Evolutionary conservation across 2,329 filamentous ascomycete genomes (phyloP).

Genomic region (Monosporascus sp.): DNA sequence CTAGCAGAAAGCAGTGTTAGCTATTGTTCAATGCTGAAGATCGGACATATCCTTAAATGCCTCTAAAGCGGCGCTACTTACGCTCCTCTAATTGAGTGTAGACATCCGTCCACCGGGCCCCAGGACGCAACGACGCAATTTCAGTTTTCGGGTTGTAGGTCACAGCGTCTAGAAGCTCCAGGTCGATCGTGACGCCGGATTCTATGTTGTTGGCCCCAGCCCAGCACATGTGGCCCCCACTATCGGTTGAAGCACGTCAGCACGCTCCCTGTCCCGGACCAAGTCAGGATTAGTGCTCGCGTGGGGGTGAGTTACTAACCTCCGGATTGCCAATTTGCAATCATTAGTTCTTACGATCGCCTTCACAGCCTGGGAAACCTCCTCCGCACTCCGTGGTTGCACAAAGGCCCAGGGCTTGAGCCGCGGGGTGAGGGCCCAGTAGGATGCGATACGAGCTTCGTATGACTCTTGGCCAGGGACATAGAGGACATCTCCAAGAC

Average conservation of each 20-base stretch:
- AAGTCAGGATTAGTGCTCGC: background rate
- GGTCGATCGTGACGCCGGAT: background rate
- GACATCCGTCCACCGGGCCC: background rate
- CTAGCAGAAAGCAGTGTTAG: background rate
- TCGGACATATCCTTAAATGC: background rate
- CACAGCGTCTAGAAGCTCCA: background rate
- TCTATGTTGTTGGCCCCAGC: background rate
- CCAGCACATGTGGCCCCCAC: background rate
- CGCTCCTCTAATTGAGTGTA: background rate
- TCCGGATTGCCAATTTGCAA: conserved; percentile 1
- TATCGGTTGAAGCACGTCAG: background rate
- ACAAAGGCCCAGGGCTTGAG: conserved; percentile 2
- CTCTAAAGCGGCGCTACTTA: background rate
- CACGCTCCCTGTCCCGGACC: background rate
- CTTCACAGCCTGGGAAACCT: background rate
- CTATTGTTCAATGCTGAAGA: background rate
- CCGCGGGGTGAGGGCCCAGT: background rate
- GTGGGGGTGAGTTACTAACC: background rate
- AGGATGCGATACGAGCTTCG: background rate
- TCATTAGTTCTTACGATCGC: background rate
- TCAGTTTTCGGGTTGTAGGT: background rate
- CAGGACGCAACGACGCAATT: background rate
- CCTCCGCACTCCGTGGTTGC: background rate
- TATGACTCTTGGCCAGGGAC: background rate
- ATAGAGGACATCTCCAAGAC: background rate